phyloP scores from a whole-genome alignment of 2,329 filamentous ascomycete genomes.

The Hypoxylon sp. region DNA sequence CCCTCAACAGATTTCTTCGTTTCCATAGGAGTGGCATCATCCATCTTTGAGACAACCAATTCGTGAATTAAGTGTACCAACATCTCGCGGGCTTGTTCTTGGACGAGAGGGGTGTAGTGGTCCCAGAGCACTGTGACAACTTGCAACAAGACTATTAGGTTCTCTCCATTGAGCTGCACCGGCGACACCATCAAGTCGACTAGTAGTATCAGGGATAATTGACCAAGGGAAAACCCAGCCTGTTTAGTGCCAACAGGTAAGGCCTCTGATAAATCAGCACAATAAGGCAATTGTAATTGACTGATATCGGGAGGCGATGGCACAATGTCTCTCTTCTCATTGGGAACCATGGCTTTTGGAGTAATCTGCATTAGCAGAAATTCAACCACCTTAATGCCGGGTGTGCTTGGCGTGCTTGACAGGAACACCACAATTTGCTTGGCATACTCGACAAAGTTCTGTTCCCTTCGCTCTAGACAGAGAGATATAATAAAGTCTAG shows the following conservation, averaged over 20 bases:
- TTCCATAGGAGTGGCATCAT: constrained; percentile 73
- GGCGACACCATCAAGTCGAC: constrained; percentile 97
- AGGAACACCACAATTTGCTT: constrained; percentile 99
- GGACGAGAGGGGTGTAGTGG: constrained; percentile 93
- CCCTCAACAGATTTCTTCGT: constrained; percentile 85
- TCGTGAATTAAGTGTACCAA: constrained; percentile 97
- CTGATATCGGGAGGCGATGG: constrained; percentile 80
- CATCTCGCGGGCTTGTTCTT: constrained; percentile 98
- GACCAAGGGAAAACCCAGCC: constrained; percentile 90
- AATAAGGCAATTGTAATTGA: constrained; percentile 79
- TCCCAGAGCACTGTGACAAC: constrained; percentile 97
- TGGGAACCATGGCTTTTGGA: constrained; percentile 96
- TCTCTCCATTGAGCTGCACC: constrained; percentile 82
- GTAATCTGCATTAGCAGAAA: constrained; percentile 92
- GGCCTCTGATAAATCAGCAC: constrained; percentile 84
- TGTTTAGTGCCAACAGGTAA: constrained; percentile 92
- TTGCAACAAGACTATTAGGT: constrained; percentile 88
- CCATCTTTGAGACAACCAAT: constrained; percentile 84
- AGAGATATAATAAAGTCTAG: constrained; percentile 96
- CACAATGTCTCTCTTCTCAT: constrained; percentile 80
- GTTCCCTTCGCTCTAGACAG: constrained; percentile 92
- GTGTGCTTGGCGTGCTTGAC: constrained; percentile 79
- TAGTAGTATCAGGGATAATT: constrained; percentile 91
- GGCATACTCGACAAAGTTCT: constrained; percentile 97
- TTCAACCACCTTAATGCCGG: constrained; percentile 92